phyloP scores from a whole-genome alignment of 495 filamentous ascomycete species.

The Talaromyces nanjingensis region DNA sequence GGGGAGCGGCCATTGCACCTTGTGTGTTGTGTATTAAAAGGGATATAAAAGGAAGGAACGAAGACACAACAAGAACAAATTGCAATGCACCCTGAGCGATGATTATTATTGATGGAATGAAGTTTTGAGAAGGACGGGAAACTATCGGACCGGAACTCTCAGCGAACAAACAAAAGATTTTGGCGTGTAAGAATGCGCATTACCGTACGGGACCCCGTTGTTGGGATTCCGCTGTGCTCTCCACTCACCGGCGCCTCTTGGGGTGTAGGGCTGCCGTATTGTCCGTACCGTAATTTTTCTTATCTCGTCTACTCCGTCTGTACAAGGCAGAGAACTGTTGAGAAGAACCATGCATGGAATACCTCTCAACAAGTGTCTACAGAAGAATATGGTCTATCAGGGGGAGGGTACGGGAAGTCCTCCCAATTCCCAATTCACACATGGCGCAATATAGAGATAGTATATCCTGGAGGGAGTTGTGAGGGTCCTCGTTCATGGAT shows the following conservation, averaged over 20 bases:
- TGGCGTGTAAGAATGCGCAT: background rate
- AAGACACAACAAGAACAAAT: conserved; percentile 17
- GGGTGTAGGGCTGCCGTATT: conserved; percentile 5
- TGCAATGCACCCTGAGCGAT: conserved; percentile 10
- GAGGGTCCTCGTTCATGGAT: too few species aligned
- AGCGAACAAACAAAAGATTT: conserved; percentile 7
- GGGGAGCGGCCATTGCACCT: conserved; percentile 54
- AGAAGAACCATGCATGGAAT: background rate
- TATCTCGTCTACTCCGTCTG: background rate
- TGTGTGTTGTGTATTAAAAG: conserved; percentile 7
- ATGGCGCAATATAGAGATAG: too few species aligned
- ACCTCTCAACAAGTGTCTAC: background rate
- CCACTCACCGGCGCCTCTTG: conserved; percentile 5
- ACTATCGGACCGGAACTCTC: conserved; percentile 4
- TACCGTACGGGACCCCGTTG: conserved; percentile 2
- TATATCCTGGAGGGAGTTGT: too few species aligned
- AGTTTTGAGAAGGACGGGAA: conserved; percentile 9
- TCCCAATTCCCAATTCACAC: too few species aligned
- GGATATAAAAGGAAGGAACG: conserved; percentile 13
- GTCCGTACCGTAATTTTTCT: conserved; percentile 2
- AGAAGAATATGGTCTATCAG: background rate
- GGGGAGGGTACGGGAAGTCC: too few species aligned
- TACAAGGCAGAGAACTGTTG: background rate
- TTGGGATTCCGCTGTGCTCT: background rate
- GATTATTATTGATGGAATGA: background rate